Percentiles rank a stretch among this genome's conserved stretches.
Conservation (phyloP, 805 yeast genomes). For the Komagataella ulmi region DNA sequence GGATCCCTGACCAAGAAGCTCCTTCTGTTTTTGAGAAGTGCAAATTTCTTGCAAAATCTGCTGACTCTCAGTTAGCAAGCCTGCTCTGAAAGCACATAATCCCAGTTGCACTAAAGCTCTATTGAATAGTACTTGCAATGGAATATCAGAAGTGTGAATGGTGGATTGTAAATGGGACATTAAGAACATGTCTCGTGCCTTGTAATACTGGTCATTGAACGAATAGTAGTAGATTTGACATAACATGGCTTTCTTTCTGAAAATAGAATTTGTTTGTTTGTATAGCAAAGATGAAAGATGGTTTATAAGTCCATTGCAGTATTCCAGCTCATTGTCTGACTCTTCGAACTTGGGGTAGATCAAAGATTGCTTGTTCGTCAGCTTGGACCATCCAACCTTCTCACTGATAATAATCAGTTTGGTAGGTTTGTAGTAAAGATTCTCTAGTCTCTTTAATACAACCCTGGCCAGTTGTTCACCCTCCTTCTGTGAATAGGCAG, state of each 20-base stretch:
- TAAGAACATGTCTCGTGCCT: slow-evolving; percentile 81
- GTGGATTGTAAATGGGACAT: slow-evolving; percentile 75
- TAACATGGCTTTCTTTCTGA: slow-evolving; percentile 74
- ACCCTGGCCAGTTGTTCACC: slow-evolving; percentile 61
- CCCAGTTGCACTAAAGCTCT: slow-evolving; percentile 94
- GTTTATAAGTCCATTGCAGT: slow-evolving; percentile 47
- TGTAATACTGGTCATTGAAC: slow-evolving; percentile 67
- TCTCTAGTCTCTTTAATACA: slow-evolving; percentile 76
- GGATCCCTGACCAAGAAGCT: slow-evolving; percentile 85
- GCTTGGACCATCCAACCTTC: slow-evolving; percentile 54
- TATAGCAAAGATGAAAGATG: slow-evolving; percentile 52
- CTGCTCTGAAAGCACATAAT: slow-evolving; percentile 85
- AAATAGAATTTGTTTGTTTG: slow-evolving; percentile 51
- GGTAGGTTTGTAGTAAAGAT: slow-evolving; percentile 83
- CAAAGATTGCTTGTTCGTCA: slow-evolving; percentile 23
- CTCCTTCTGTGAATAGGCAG: slow-evolving; percentile 25
- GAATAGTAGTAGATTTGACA: slow-evolving; percentile 86
- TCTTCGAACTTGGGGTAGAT: slow-evolving; percentile 18
- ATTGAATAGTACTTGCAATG: slow-evolving; percentile 85
- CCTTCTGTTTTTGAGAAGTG: slow-evolving; percentile 76
- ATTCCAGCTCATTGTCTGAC: slow-evolving; percentile 14
- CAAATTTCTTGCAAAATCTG: slow-evolving; percentile 81
- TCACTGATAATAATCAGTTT: slow-evolving; percentile 61
- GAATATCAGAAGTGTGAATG: slow-evolving; percentile 74
- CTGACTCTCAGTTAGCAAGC: slow-evolving; percentile 75